Evolutionary conservation across 106 monocot genomes (phyloP), one percentile per base, ranked within the genome.

Genomic region (Dactylorhiza incarnata): DNA sequence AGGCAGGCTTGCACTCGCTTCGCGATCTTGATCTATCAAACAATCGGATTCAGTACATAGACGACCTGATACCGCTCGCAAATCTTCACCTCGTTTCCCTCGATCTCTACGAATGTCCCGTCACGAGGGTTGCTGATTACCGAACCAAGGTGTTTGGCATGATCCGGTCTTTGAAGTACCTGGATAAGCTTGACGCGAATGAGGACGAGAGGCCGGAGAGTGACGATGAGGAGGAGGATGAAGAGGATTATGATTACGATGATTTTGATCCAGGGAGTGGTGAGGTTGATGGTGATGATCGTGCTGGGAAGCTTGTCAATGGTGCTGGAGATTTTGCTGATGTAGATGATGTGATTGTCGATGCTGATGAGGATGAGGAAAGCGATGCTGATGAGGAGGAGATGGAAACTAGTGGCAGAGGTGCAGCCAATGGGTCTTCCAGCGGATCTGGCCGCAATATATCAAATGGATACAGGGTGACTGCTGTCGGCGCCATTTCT

Each of bases 21-120:
- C 85, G 97, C 16, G 97, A 94, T 79, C 91, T 97, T 20, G 97
- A 97, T 77, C 85, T 97, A 22, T 91, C 90, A 54, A 96, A 96
- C 74, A 96, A 96, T 58, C 82, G 93, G 81, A 96, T 96, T 83
- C 90, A 91, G 82, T 80, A 43, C 22, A n/a, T 96, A 0, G 96
- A 91, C 73, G 96, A 93, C 52, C 85, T 96, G 23, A 86, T 85
- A 2, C 96, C 96, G 14, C 90, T 96, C n/a, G 87, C 96, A 1
- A 49, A 22, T 51, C 81, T 93, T 9, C 81, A 81, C 19, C 90
- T 96, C 12, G 89, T 93, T 7, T 96, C 96, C 22, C 81, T 96
- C 52, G 96, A 96, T 79, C 84, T 96, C 13, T 96, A 96, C 72
- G 93, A 93, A 86, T 96, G 96, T 65, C 96, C 96, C 2, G 93